Evolutionary conservation across 495 filamentous ascomycete genomes (phyloP).

Genomic region (Talaromyces nanjingensis): DNA sequence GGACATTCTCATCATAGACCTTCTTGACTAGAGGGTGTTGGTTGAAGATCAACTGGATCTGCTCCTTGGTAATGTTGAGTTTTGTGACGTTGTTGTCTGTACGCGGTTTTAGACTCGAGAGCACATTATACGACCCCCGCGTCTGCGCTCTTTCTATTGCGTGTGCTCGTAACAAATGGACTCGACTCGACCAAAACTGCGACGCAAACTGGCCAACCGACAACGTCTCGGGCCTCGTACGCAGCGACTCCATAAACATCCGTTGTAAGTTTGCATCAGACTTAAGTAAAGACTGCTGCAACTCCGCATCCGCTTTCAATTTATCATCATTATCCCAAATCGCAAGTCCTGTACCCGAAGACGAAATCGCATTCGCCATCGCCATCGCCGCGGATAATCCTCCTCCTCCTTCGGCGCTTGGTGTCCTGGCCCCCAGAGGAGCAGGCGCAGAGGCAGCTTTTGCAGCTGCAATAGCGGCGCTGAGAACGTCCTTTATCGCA

Average conservation of each 20-base stretch:
- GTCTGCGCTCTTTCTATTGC: conserved; percentile 82
- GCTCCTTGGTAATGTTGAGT: conserved; percentile 83
- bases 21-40: conserved; percentile 87
- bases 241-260: conserved; percentile 73
- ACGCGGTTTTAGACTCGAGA: conserved; percentile 80
- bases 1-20: conserved; percentile 91
- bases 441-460: conserved; percentile 47
- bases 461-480: conserved; percentile 61
- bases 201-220: conserved; percentile 68
- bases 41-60: conserved; percentile 84
- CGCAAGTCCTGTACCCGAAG: conserved; percentile 34
- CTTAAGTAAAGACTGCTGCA: conserved; percentile 82
- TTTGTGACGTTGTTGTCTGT: conserved; percentile 69
- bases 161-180: conserved; percentile 79
- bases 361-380: conserved; percentile 48
- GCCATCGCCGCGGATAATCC: conserved; percentile 48
- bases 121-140: conserved; percentile 82
- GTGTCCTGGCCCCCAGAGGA: conserved; percentile 16
- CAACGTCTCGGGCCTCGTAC: conserved; percentile 74
- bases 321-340: conserved; percentile 70
- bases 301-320: conserved; percentile 63
- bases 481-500: conserved; percentile 71
- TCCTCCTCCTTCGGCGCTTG: conserved; percentile 27
- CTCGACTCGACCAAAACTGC: conserved; percentile 88
- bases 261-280: conserved; percentile 62